These are phyloP conservation scores for Beauveria asiatica DNA, from an alignment of 2,329 filamentous ascomycete genomes.

Conservation along the genomic window DNA sequence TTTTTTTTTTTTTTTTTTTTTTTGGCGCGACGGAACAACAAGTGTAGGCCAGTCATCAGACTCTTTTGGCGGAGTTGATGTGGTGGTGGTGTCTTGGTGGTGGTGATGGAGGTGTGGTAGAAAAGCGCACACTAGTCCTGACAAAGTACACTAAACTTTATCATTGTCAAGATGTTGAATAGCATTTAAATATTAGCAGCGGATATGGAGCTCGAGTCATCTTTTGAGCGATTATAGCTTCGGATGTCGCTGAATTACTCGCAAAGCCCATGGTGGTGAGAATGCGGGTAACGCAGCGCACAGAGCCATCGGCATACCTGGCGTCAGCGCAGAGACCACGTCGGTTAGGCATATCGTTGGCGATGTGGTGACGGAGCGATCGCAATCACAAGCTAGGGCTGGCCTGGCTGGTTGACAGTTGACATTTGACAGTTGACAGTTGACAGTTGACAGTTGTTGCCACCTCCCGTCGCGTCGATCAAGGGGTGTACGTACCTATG, in stretches of 20 bases:
- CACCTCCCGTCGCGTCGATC: background rate
- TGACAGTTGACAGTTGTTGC: background rate
- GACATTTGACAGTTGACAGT: background rate
- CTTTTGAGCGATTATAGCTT: background rate
- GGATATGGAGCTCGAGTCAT: constrained; percentile 1
- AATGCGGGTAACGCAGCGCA: constrained; percentile 7
- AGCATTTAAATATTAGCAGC: background rate
- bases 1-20: background rate
- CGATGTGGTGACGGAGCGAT: background rate
- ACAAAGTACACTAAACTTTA: background rate
- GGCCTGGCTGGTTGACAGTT: background rate
- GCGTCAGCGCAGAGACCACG: constrained; percentile 5
- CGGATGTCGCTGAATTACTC: constrained; percentile 2
- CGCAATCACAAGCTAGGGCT: background rate
- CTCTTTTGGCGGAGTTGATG: background rate
- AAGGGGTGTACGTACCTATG: background rate
- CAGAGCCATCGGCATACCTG: background rate
- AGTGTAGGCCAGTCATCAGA: constrained; percentile 2
- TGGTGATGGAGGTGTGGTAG: background rate
- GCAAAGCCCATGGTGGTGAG: background rate
- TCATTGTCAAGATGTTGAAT: background rate
- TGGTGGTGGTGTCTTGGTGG: background rate
- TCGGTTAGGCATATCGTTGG: background rate
- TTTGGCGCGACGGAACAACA: background rate
- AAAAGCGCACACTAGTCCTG: background rate